A percentile compares a stretch with the other conserved stretches of the same genome.
Conservation (phyloP, 768 basidiomycete genomes). For the Pleurotus tuoliensis region DNA sequence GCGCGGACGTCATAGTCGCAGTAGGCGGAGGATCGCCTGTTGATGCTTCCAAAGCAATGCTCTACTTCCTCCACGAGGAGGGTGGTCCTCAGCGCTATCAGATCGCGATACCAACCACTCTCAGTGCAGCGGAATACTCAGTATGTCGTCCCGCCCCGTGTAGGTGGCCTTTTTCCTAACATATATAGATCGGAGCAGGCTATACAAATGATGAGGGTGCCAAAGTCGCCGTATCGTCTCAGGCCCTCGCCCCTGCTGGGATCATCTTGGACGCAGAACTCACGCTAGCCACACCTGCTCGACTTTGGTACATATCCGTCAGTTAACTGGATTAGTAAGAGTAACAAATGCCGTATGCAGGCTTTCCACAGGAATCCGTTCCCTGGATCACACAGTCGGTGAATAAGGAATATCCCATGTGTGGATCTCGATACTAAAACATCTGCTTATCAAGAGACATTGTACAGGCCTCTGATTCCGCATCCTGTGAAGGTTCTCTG, state of each 20-base stretch:
- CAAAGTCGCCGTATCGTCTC: slow-evolving; percentile 56
- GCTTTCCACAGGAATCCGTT: slow-evolving; percentile 76
- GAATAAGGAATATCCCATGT: slow-evolving; percentile 15
- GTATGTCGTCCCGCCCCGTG: slow-evolving; percentile 29
- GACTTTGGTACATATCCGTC: slow-evolving; percentile 52
- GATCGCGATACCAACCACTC: slow-evolving; percentile 79
- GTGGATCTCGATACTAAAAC: background rate
- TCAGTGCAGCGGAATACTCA: slow-evolving; percentile 75
- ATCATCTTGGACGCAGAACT: slow-evolving; percentile 78
- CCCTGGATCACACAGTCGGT: slow-evolving; percentile 79
- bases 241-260: slow-evolving; percentile 60
- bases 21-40: slow-evolving; percentile 81
- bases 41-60: slow-evolving; percentile 72
- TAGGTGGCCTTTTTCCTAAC: background rate
- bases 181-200: slow-evolving; percentile 56
- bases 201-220: slow-evolving; percentile 66
- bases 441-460: slow-evolving; percentile 39
- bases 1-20: slow-evolving; percentile 66
- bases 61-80: slow-evolving; percentile 59
- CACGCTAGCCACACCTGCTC: slow-evolving; percentile 67
- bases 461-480: slow-evolving; percentile 55
- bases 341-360: slow-evolving; percentile 27
- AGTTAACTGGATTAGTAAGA: slow-evolving; percentile 8
- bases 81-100: slow-evolving; percentile 54
- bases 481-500: slow-evolving; percentile 61